These are phyloP conservation scores for Trichoderma atroviride DNA, from an alignment of 2,329 filamentous ascomycete species.

Conservation along the genomic window DNA sequence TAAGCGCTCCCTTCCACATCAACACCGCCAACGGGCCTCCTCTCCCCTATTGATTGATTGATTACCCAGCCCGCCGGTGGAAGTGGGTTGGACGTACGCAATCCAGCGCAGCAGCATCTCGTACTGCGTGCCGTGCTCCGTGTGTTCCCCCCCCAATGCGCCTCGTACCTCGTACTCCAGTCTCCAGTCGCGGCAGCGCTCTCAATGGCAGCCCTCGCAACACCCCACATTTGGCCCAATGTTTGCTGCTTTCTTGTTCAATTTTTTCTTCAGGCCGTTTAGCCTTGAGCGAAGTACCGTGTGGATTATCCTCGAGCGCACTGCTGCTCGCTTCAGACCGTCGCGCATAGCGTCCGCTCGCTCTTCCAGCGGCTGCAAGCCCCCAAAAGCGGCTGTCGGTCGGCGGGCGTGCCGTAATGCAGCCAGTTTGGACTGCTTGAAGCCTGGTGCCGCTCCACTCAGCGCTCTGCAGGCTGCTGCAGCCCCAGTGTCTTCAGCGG, in stretches of 20 bases:
- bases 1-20: neutral
- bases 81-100: neutral
- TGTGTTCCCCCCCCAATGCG: neutral
- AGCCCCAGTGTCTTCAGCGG: slow-evolving; percentile 20
- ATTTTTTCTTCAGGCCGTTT: neutral
- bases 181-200: neutral
- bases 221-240: neutral
- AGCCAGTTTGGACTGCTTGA: neutral
- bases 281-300: neutral
- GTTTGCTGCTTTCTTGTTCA: neutral
- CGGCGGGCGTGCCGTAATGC: slow-evolving; percentile 9
- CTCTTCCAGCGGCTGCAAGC: neutral
- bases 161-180: neutral
- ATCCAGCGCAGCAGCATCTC: neutral
- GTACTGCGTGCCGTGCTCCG: neutral
- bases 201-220: neutral
- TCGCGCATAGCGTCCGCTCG: neutral
- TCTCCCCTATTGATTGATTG: neutral
- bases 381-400: slow-evolving; percentile 11
- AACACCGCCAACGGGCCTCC: neutral
- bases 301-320: neutral
- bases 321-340: neutral
- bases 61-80: neutral
- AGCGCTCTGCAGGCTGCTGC: neutral
- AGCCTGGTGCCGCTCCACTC: slow-evolving; percentile 4